These are phyloP conservation scores for Apiospora saccharicola DNA, from an alignment of 2,329 filamentous ascomycete species.

Conservation along the genomic window DNA sequence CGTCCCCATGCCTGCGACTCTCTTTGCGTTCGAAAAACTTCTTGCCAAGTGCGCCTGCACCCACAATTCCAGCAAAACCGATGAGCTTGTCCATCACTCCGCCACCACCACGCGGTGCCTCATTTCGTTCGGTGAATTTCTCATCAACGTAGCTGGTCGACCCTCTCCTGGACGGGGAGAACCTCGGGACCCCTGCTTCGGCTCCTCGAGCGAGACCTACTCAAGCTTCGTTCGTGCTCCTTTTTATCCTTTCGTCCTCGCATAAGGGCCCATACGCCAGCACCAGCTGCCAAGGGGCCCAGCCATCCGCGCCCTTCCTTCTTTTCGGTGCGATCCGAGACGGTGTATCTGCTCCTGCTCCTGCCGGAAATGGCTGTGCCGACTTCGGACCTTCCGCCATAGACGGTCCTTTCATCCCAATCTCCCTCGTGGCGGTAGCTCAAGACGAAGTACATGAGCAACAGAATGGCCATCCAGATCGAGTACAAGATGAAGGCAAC, in stretches of 20 bases:
- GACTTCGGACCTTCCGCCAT: conserved; percentile 64
- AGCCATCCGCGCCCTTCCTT: conserved; percentile 53
- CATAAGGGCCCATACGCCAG: conserved; percentile 56
- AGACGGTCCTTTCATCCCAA: conserved; percentile 59
- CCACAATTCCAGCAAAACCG: conserved; percentile 54
- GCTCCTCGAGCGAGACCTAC: conserved; percentile 44
- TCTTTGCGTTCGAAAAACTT: conserved; percentile 63
- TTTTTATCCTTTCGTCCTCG: conserved; percentile 53
- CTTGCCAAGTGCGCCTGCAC: conserved; percentile 68
- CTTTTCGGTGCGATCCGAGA: conserved; percentile 51
- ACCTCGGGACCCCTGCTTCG: conserved; percentile 54
- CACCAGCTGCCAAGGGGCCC: conserved; percentile 60
- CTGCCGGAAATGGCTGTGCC: neutral
- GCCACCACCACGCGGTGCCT: conserved; percentile 55
- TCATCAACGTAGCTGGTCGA: conserved; percentile 70
- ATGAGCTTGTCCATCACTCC: conserved; percentile 69
- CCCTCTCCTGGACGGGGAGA: conserved; percentile 56
- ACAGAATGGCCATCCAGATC: conserved; percentile 75
- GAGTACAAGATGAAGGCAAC: conserved; percentile 86
- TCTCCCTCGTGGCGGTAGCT: conserved; percentile 68
- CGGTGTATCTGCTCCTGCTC: conserved; percentile 41
- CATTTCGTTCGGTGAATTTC: conserved; percentile 64
- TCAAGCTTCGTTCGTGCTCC: conserved; percentile 48
- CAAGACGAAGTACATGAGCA: conserved; percentile 81
- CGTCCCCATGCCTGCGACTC: conserved; percentile 55